phyloP scores from a whole-genome alignment of 2,329 filamentous ascomycete species.

The Rhytidhysteron rufulum region DNA sequence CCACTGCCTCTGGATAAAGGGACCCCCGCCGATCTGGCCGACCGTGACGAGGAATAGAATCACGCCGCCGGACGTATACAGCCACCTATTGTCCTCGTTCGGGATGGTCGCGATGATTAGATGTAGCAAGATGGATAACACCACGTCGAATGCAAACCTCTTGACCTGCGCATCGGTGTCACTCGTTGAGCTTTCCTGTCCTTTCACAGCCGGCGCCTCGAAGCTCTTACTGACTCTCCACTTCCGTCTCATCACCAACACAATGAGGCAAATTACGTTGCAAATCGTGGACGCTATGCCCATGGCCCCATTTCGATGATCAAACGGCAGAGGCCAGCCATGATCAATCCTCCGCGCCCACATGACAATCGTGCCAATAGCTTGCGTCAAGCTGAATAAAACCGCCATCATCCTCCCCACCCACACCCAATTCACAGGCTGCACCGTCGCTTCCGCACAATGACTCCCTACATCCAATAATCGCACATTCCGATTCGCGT shows the following conservation, averaged over 20 bases:
- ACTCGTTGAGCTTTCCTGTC: not conserved
- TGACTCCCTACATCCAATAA: slow-evolving; percentile 8
- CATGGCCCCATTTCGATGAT: slow-evolving; percentile 14
- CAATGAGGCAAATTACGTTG: slow-evolving; percentile 5
- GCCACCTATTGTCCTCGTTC: slow-evolving; percentile 6
- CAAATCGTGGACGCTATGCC: slow-evolving; percentile 11
- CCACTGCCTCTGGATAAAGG: slow-evolving; percentile 2
- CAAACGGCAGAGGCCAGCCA: slow-evolving; percentile 2
- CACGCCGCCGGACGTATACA: slow-evolving; percentile 11
- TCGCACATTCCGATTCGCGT: slow-evolving; percentile 2
- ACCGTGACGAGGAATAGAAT: slow-evolving; percentile 6
- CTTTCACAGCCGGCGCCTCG: slow-evolving; percentile 2
- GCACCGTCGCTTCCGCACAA: slow-evolving; percentile 6
- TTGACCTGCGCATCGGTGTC: not conserved
- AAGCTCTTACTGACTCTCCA: slow-evolving; percentile 13
- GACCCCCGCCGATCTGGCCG: not conserved
- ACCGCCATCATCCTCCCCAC: slow-evolving; percentile 8
- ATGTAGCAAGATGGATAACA: slow-evolving; percentile 10
- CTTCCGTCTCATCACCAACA: slow-evolving; percentile 6
- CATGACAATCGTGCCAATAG: slow-evolving; percentile 13
- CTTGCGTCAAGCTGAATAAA: slow-evolving; percentile 10
- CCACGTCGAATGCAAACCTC: slow-evolving; percentile 5
- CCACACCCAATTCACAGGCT: slow-evolving; percentile 9
- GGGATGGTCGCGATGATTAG: slow-evolving; percentile 6
- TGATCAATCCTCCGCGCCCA: slow-evolving; percentile 8